Conservation (phyloP, 2,329 filamentous ascomycete species). For the Exophiala sideris region DNA sequence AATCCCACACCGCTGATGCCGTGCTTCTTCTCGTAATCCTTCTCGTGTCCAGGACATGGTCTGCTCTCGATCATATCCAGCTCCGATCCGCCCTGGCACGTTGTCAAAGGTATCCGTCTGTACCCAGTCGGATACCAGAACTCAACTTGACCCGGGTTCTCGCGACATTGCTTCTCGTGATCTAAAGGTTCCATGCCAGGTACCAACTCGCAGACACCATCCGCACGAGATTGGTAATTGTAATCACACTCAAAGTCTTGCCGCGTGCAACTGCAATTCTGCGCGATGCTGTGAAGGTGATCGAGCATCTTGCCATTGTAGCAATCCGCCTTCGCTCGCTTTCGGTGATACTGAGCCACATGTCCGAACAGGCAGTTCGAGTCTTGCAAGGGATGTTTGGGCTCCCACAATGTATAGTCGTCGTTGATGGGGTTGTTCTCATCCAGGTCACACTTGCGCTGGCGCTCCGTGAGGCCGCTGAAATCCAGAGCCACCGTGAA, state of each 20-base stretch:
- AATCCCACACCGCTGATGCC: conserved; percentile 68
- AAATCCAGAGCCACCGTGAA: conserved; percentile 87
- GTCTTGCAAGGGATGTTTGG: conserved; percentile 73
- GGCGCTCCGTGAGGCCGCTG: conserved; percentile 67
- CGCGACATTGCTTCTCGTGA: conserved; percentile 55
- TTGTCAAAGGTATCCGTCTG: conserved; percentile 83
- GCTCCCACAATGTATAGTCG: conserved; percentile 83
- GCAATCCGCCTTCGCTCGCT: conserved; percentile 73
- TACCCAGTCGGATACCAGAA: conserved; percentile 87
- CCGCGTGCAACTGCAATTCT: conserved; percentile 78
- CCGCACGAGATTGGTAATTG: conserved; percentile 79
- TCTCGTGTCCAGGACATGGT: conserved; percentile 74
- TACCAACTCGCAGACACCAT: conserved; percentile 75
- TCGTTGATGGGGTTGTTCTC: conserved; percentile 57
- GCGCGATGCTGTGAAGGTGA: conserved; percentile 60
- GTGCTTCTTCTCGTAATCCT: conserved; percentile 74
- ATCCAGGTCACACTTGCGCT: conserved; percentile 62
- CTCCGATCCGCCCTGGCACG: conserved; percentile 72
- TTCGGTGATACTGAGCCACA: conserved; percentile 82
- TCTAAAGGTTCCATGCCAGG: conserved; percentile 65
- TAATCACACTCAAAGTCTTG: conserved; percentile 95
- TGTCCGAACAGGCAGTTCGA: conserved; percentile 91
- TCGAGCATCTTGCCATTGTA: conserved; percentile 67
- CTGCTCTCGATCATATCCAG: conserved; percentile 65
- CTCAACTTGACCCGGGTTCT: conserved; percentile 66